Percentiles rank a stretch among this genome's conserved stretches.
Conservation (phyloP, 2,329 filamentous ascomycete genomes). For the Bipolaris gigantea region DNA sequence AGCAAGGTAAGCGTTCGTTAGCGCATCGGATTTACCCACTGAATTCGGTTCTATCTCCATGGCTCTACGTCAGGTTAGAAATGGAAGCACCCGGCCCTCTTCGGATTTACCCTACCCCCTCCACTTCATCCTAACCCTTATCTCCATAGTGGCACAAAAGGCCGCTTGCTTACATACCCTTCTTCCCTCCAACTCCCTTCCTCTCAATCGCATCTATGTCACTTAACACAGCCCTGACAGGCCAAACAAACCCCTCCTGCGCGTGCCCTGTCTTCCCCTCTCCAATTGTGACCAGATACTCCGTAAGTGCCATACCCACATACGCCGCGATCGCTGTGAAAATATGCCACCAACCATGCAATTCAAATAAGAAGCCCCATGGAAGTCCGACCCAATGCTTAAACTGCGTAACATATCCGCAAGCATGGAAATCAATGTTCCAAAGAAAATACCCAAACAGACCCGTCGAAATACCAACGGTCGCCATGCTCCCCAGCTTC, state of each 20-base stretch:
- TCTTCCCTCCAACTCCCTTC: constrained; percentile 16
- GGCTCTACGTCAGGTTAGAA: background rate
- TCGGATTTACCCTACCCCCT: background rate
- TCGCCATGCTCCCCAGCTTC: constrained; percentile 30
- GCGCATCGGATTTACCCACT: background rate
- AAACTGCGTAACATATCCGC: constrained; percentile 51
- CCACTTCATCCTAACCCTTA: too few species aligned
- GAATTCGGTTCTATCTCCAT: background rate
- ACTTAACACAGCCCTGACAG: constrained; percentile 35
- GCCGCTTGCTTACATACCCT: constrained; percentile 7
- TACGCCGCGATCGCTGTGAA: constrained; percentile 60
- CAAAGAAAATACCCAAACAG: constrained; percentile 59
- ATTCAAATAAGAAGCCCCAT: constrained; percentile 59
- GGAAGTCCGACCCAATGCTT: constrained; percentile 56
- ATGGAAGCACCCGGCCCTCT: background rate
- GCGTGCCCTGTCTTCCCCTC: constrained; percentile 29
- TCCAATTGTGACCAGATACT: constrained; percentile 42
- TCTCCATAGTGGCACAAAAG: too few species aligned
- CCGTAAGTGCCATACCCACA: constrained; percentile 43
- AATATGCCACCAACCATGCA: constrained; percentile 68
- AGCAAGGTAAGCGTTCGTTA: background rate
- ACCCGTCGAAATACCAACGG: constrained; percentile 43
- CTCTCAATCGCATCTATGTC: constrained; percentile 27
- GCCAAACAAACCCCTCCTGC: constrained; percentile 44
- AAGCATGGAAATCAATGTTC: constrained; percentile 60